Conservation (phyloP, 495 filamentous ascomycete species). For the Amniculicola lignicola region DNA sequence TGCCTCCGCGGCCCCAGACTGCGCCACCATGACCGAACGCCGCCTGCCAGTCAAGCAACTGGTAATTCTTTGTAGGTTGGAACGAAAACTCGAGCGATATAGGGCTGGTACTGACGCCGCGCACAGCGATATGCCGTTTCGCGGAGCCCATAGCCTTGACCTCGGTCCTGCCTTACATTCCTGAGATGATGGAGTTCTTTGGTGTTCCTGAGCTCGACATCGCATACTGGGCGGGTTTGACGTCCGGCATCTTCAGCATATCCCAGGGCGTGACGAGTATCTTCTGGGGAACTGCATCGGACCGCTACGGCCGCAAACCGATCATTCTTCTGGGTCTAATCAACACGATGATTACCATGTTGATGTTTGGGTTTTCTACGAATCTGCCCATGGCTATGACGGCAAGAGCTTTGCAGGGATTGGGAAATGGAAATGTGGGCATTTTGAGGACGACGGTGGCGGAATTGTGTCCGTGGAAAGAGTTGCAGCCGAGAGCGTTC, state of each 20-base stretch:
- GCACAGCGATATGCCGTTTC: conserved; percentile 69
- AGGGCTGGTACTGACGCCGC: neutral
- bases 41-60: conserved; percentile 40
- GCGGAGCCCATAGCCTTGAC: conserved; percentile 83
- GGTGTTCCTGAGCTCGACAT: conserved; percentile 68
- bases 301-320: conserved; percentile 71
- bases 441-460: conserved; percentile 70
- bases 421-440: conserved; percentile 64
- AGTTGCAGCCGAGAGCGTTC: conserved; percentile 78
- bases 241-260: conserved; percentile 68
- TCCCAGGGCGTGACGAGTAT: conserved; percentile 71
- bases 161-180: conserved; percentile 84
- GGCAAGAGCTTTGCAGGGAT: conserved; percentile 65
- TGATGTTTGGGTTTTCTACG: conserved; percentile 76
- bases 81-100: neutral
- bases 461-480: conserved; percentile 75
- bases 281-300: conserved; percentile 75
- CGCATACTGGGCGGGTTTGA: conserved; percentile 73
- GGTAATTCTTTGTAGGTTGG: conserved; percentile 34
- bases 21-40: conserved; percentile 30
- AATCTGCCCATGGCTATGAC: conserved; percentile 68
- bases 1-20: conserved; percentile 4
- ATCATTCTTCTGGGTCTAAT: conserved; percentile 65
- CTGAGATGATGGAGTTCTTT: conserved; percentile 82
- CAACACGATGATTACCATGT: conserved; percentile 68